Conservation (phyloP, 2,329 filamentous ascomycete species). For the Pseudogymnoascus sp. region DNA sequence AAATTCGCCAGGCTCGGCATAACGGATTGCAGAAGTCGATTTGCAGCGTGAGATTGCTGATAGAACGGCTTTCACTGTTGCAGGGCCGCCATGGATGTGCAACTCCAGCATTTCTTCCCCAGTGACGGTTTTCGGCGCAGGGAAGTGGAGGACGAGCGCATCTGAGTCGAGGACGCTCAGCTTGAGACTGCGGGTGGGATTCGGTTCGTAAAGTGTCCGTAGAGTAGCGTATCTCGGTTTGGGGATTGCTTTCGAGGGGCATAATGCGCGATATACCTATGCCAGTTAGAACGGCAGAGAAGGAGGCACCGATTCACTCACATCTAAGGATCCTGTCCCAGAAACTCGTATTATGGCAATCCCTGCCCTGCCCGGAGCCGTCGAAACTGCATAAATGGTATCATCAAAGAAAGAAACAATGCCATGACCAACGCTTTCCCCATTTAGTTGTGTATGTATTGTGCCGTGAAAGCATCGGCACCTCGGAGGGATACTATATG, state of each 20-base stretch:
- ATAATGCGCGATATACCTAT: slow-evolving; percentile 57
- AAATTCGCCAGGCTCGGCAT: slow-evolving; percentile 93
- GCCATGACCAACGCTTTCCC: neutral
- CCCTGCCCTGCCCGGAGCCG: slow-evolving; percentile 73
- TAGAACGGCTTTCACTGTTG: slow-evolving; percentile 80
- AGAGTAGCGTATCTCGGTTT: slow-evolving; percentile 60
- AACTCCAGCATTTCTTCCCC: slow-evolving; percentile 89
- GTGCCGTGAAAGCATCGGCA: neutral
- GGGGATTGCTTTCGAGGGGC: slow-evolving; percentile 44
- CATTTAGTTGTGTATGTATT: neutral
- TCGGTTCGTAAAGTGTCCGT: slow-evolving; percentile 62
- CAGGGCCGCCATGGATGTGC: slow-evolving; percentile 87
- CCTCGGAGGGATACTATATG: neutral
- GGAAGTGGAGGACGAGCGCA: slow-evolving; percentile 76
- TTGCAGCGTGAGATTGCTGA: slow-evolving; percentile 53
- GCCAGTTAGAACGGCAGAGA: slow-evolving; percentile 8
- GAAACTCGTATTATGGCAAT: slow-evolving; percentile 88
- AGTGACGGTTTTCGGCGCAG: slow-evolving; percentile 72
- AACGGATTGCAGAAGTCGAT: slow-evolving; percentile 48
- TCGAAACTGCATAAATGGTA: slow-evolving; percentile 90
- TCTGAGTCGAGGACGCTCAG: slow-evolving; percentile 58
- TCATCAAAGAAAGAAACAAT: slow-evolving; percentile 13
- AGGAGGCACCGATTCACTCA: slow-evolving; percentile 29
- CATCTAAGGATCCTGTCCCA: slow-evolving; percentile 63
- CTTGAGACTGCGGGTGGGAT: slow-evolving; percentile 29